Percentiles rank a stretch among this genome's conserved stretches.
phyloP scores from a whole-genome alignment of 345 rosid genomes.

The Dipteronia dyeriana region DNA sequence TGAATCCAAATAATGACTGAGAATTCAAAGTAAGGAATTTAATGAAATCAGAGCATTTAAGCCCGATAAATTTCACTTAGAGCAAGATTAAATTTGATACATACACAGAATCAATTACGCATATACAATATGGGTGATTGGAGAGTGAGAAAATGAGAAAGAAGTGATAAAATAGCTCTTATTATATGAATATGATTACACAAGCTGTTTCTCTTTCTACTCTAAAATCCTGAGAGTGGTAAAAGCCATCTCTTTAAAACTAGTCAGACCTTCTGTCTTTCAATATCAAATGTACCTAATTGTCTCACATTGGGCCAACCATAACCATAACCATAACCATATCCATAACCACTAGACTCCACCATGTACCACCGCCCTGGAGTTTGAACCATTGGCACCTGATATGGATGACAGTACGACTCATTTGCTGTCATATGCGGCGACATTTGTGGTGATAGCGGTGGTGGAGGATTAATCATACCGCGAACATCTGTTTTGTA shows the following conservation, averaged over 20 bases:
- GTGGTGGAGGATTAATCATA: not conserved
- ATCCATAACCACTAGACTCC: conserved; percentile 15
- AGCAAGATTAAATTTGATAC: not conserved
- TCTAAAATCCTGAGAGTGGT: not conserved
- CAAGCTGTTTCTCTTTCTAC: not conserved
- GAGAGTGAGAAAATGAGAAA: not conserved
- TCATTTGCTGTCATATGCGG: not conserved
- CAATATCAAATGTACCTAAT: not conserved
- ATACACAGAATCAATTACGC: too few species aligned
- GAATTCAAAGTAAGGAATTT: too few species aligned
- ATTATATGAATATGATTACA: not conserved
- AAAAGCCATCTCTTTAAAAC: not conserved
- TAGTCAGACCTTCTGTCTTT: not conserved
- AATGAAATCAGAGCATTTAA: too few species aligned
- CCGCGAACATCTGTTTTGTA: not conserved
- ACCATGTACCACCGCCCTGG: conserved; percentile 21
- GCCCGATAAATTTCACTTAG: too few species aligned
- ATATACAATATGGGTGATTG: too few species aligned
- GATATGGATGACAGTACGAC: not conserved
- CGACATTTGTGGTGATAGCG: not conserved
- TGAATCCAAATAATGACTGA: too few species aligned
- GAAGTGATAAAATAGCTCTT: not conserved
- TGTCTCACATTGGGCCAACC: not conserved
- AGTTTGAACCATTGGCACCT: conserved; percentile 6
- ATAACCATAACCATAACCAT: conserved; percentile 1